A percentile compares a stretch with the other conserved stretches of the same genome.
phyloP scores from a whole-genome alignment of 2,329 filamentous ascomycete species.

The Nothophaeocryptopus gaeumannii region DNA sequence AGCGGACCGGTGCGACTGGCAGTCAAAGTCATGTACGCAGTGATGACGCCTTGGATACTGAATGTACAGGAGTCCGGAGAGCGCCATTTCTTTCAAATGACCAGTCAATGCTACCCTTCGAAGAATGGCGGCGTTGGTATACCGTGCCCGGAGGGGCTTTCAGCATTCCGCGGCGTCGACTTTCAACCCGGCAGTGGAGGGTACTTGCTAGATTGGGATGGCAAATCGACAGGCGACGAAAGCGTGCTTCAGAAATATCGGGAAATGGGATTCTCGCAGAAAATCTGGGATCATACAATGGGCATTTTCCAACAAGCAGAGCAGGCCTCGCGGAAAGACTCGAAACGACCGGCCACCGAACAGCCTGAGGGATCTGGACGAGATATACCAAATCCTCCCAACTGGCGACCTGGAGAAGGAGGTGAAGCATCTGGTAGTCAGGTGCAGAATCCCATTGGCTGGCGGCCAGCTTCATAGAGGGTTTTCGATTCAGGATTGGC shows the following conservation, averaged over 20 bases:
- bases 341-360: constrained; percentile 28
- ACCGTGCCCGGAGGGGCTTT: constrained; percentile 29
- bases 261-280: constrained; percentile 31
- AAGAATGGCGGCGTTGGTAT: constrained; percentile 28
- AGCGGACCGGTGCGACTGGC: constrained; percentile 34
- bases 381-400: constrained; percentile 29
- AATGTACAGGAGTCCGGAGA: constrained; percentile 45
- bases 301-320: constrained; percentile 33
- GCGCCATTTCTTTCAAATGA: constrained; percentile 45
- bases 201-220: constrained; percentile 40
- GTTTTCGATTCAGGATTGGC: not conserved
- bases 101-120: constrained; percentile 34
- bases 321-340: constrained; percentile 21
- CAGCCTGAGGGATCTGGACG: constrained; percentile 28
- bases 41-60: constrained; percentile 39
- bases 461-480: constrained; percentile 9
- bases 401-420: constrained; percentile 26
- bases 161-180: constrained; percentile 31
- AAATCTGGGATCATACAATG: constrained; percentile 39
- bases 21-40: constrained; percentile 36
- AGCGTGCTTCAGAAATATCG: constrained; percentile 33
- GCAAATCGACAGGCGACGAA: constrained; percentile 35
- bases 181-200: constrained; percentile 36
- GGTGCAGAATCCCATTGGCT: not conserved
- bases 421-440: too few relatives aligned